These are phyloP conservation scores for Fusarium oligoseptatum DNA, from an alignment of 2,329 filamentous ascomycete species.

Conservation along the genomic window DNA sequence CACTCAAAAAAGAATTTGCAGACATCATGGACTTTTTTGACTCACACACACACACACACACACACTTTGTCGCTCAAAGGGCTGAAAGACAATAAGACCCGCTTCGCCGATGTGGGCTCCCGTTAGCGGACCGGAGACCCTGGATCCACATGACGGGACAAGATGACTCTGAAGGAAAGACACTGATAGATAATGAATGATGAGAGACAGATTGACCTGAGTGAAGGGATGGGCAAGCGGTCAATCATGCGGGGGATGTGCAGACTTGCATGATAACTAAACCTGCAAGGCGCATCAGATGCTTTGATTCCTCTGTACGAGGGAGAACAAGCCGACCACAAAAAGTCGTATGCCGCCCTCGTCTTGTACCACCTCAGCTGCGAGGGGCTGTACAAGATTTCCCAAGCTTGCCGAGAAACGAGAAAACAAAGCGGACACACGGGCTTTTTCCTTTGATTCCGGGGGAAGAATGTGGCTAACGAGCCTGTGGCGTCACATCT, in stretches of 20 bases:
- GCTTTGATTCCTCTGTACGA: background rate
- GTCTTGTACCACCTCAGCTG: background rate
- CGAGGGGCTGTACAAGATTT: background rate
- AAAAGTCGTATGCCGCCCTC: background rate
- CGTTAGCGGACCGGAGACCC: constrained; percentile 5
- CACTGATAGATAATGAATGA: background rate
- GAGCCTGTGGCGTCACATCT: background rate
- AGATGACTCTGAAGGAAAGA: background rate
- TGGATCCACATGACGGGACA: constrained; percentile 7
- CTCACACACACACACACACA: background rate
- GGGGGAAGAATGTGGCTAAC: background rate
- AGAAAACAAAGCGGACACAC: background rate
- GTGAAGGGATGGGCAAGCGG: background rate
- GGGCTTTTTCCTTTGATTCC: background rate
- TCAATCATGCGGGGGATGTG: background rate
- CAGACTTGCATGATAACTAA: background rate
- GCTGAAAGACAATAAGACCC: background rate
- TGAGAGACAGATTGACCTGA: background rate
- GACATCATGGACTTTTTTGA: constrained; percentile 3
- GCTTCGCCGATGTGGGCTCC: constrained; percentile 6
- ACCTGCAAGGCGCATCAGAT: constrained; percentile 1
- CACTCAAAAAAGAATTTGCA: background rate
- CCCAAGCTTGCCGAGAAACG: background rate
- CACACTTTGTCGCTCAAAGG: background rate
- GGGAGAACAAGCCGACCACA: background rate